These are phyloP conservation scores for Ganoderma resinaceum DNA, from an alignment of 1,284 basidiomycete genomes.

Conservation along the genomic window DNA sequence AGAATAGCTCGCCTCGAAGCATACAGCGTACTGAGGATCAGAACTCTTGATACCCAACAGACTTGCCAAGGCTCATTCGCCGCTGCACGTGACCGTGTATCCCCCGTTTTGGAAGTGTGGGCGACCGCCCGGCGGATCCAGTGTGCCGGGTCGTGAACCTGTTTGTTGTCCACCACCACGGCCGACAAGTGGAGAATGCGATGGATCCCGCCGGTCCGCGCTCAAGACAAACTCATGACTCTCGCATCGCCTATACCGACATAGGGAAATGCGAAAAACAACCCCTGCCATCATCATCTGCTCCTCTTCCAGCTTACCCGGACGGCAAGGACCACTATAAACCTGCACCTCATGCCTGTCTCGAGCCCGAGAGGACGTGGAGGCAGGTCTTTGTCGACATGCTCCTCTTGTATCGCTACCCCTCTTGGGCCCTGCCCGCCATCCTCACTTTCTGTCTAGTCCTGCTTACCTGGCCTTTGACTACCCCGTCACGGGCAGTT, in stretches of 20 bases:
- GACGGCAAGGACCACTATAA: background rate
- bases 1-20: background rate
- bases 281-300: background rate
- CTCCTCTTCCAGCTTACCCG: background rate
- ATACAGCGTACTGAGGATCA: background rate
- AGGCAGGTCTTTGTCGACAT: background rate
- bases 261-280: background rate
- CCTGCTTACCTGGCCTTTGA: conserved; percentile 27
- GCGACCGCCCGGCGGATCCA: background rate
- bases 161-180: background rate
- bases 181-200: background rate
- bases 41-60: background rate
- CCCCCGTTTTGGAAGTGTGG: background rate
- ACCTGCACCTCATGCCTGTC: background rate
- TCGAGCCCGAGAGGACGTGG: background rate
- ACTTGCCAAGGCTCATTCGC: background rate
- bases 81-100: background rate
- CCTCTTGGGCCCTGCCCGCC: conserved; percentile 26
- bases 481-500: conserved; percentile 1
- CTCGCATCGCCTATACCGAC: background rate
- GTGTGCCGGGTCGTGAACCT: background rate
- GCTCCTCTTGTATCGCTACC: conserved; percentile 19
- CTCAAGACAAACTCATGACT: background rate
- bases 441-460: conserved; percentile 25
- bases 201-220: background rate